Base-by-base conservation (phyloP, 2,329 filamentous ascomycete species). In the Blumeriella jaapii region DNA sequence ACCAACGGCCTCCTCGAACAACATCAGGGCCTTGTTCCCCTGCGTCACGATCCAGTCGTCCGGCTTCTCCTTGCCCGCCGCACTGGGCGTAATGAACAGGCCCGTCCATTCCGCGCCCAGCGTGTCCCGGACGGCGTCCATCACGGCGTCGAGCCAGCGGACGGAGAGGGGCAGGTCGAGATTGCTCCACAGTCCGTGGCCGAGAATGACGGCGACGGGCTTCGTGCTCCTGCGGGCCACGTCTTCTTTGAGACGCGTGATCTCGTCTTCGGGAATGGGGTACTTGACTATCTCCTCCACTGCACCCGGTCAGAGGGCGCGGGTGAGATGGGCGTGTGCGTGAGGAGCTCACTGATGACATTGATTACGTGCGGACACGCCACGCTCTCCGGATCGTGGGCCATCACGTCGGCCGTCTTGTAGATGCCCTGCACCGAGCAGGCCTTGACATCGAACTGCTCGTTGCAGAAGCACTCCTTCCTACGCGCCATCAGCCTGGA, bases 351-450 rank as follows among this genome's bases (percentile, higher is more conserved):
- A 57, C 55, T 60, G 25, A 59, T 54, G 1, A 61, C 52, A 39
- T 60, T 56, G 36, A 65, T 46, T 2, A 56, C 44, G 29, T 54
- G 53, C 1, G 51, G 38, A 41, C 64, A 67, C 3, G 55, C 53
- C 4, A 67, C 36, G 33, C 62, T 64, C 18, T 50, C 41, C 2
- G 60, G 61, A 36, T 66, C 62, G 39, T 64, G 49, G 25, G 53
- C 45, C 12, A 61, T 35, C 5, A 67, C 64, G 44, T 66, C 63
- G 1, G 55, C 48, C 1, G 62, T 67, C 29, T 59, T 62, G 49
- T 59, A 67, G 28, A 67, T 67, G 4, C 63, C 63, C 41, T 67
- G 64, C 1, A 66, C 55, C 2, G 62, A 65, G 46, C 63, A 67
- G n/a, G 58, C 54, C 41, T 60, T 64, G 32, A 65, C 59, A 52